Percentiles rank a stretch among this genome's conserved stretches.
These are phyloP conservation scores for Apium graveolens DNA, from an alignment of 129 eudicot species.

Conservation along the genomic window DNA sequence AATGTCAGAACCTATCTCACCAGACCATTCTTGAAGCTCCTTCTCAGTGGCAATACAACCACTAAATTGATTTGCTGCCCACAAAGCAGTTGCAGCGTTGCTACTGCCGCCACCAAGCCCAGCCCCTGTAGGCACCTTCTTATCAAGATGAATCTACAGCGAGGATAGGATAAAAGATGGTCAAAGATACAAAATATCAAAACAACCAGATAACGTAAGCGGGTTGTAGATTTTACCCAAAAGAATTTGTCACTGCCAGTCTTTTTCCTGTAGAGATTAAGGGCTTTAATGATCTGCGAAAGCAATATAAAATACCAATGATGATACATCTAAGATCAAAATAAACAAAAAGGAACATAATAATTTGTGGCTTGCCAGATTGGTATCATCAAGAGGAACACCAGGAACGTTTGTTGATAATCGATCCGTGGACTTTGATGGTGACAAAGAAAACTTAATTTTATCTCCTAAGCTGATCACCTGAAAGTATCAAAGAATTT, in stretches of 20 bases:
- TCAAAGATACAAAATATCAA: neutral
- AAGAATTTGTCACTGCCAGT: constrained; percentile 79
- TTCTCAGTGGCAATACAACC: constrained; percentile 80
- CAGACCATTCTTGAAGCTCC: constrained; percentile 95
- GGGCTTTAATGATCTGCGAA: constrained; percentile 89
- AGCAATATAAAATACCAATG: constrained; percentile 4
- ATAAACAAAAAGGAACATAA: neutral
- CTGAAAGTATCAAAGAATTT: constrained; percentile 21
- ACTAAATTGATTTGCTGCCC: constrained; percentile 98
- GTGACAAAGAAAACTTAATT: constrained; percentile 87
- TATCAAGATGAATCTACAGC: constrained; percentile 79
- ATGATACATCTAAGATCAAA: constrained; percentile 7
- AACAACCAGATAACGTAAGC: neutral
- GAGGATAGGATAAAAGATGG: constrained; percentile 5
- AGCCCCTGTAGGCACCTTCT: constrained; percentile 97
- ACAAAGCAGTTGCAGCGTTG: constrained; percentile 96
- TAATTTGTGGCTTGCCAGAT: constrained; percentile 47
- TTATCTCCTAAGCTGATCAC: constrained; percentile 94
- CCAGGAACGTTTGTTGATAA: constrained; percentile 87
- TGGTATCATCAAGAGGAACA: constrained; percentile 89
- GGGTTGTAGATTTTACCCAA: constrained; percentile 47
- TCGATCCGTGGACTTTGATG: constrained; percentile 78
- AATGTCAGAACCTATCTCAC: constrained; percentile 95
- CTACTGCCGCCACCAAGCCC: constrained; percentile 99
- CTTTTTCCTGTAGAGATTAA: constrained; percentile 80